These are phyloP conservation scores for Chytriomyces confervae DNA, from an alignment of 192 early-diverging fungal genomes.

Conservation along the genomic window DNA sequence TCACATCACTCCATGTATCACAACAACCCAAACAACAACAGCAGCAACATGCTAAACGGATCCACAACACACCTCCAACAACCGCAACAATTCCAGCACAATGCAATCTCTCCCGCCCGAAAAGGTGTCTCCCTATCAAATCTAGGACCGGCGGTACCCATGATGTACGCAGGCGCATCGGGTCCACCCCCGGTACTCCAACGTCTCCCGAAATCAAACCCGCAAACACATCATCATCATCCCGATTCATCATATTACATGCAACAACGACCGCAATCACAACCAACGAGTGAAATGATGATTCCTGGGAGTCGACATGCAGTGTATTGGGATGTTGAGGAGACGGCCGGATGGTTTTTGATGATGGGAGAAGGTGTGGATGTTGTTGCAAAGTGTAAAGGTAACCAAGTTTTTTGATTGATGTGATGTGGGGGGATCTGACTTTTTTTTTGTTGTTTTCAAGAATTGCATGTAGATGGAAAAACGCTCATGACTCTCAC, in stretches of 20 bases:
- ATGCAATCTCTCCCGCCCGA: not conserved
- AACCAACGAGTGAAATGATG: conserved; percentile 3
- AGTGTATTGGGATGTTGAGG: conserved; percentile 31
- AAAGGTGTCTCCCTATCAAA: not conserved
- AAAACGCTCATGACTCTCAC: conserved; percentile 4
- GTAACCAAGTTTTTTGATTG: not conserved
- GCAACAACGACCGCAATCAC: not conserved
- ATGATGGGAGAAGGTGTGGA: conserved; percentile 25
- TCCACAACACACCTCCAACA: no score
- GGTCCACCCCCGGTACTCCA: no score
- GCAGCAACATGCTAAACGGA: no score
- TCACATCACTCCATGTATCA: not conserved
- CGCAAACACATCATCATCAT: not conserved
- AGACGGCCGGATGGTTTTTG: conserved; percentile 19
- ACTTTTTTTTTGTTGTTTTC: not conserved
- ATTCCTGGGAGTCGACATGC: conserved; percentile 24
- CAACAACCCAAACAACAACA: no score
- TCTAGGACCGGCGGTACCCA: not conserved
- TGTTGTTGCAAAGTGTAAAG: conserved; percentile 8
- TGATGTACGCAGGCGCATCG: no score
- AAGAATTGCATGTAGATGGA: conserved; percentile 27
- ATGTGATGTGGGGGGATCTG: not conserved
- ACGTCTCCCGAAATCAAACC: no score
- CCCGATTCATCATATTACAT: not conserved
- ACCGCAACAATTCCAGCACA: no score